Percentiles rank a stretch among this genome's conserved stretches.
phyloP scores from a whole-genome alignment of 2,329 filamentous ascomycete species.

The Cryphonectria nitschkei region DNA sequence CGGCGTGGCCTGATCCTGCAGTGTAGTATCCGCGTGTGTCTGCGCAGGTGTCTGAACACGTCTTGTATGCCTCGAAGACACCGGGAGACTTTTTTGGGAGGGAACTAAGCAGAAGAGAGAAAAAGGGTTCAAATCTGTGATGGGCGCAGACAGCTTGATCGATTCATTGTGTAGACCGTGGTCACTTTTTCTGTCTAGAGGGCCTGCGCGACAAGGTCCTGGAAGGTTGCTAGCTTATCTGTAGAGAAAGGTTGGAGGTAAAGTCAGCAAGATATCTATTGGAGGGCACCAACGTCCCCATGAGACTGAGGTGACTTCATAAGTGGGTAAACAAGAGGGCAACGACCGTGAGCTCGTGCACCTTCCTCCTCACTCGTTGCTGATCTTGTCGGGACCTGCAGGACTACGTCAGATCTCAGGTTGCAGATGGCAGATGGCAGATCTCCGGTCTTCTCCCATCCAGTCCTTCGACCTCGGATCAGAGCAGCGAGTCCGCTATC shows the following conservation, averaged over 20 bases:
- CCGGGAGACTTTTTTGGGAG: too few species aligned
- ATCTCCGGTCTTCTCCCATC: not conserved
- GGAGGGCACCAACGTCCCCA: too few species aligned
- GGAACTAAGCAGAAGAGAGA: not conserved
- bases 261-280: too few species aligned
- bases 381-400: not conserved
- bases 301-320: not conserved
- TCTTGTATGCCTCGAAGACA: not conserved
- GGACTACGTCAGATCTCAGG: not conserved
- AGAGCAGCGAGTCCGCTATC: too few species aligned
- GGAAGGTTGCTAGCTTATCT: too few species aligned
- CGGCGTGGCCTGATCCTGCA: not conserved
- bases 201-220: too few species aligned
- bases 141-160: not conserved
- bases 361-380: not conserved
- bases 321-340: not conserved
- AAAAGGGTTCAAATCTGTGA: not conserved
- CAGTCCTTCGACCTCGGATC: too few species aligned
- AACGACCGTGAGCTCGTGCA: too few species aligned
- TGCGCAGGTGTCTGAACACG: not conserved
- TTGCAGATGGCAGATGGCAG: too few species aligned
- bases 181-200: not conserved
- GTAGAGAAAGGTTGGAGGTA: not conserved
- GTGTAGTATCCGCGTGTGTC: not conserved
- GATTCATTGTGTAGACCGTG: too few species aligned